These are phyloP conservation scores for Teunomyces funiuensis DNA, from an alignment of 805 yeast genomes.

Conservation along the genomic window DNA sequence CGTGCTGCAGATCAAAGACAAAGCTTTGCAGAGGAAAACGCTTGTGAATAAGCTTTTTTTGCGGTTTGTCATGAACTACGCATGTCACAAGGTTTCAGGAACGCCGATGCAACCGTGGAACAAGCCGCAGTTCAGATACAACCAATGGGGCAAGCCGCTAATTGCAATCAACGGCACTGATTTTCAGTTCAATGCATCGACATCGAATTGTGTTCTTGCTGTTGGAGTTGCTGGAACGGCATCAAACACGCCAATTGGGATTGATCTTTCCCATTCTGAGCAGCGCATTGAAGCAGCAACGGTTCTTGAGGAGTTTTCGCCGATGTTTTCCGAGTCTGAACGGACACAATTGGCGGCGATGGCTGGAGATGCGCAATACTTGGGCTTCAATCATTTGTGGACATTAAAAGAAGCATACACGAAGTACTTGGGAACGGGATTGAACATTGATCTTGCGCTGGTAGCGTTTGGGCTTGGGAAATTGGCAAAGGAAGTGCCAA, in stretches of 20 bases:
- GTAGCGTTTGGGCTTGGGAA: background rate
- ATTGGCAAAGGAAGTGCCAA: too few species aligned
- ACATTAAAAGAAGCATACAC: slow-evolving; percentile 77
- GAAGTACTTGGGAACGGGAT: slow-evolving; percentile 65
- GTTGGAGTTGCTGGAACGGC: slow-evolving; percentile 39
- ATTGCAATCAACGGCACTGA: slow-evolving; percentile 14
- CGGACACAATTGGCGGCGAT: background rate
- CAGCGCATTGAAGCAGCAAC: slow-evolving; percentile 24
- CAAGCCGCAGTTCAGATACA: slow-evolving; percentile 27
- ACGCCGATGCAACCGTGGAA: slow-evolving; percentile 18
- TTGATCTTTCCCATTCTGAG: slow-evolving; percentile 38
- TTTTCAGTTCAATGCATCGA: slow-evolving; percentile 56
- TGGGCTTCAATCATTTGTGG: slow-evolving; percentile 62
- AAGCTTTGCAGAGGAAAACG: slow-evolving; percentile 32
- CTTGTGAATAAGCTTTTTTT: slow-evolving; percentile 50
- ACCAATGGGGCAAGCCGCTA: slow-evolving; percentile 61
- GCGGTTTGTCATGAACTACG: slow-evolving; percentile 37
- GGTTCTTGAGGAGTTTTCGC: slow-evolving; percentile 35
- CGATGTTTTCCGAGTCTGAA: slow-evolving; percentile 7
- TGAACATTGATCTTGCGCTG: slow-evolving; percentile 14
- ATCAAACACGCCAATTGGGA: slow-evolving; percentile 27
- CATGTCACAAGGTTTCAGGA: slow-evolving; percentile 16
- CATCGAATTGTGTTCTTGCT: slow-evolving; percentile 52
- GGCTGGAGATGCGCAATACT: slow-evolving; percentile 32
- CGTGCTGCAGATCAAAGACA: slow-evolving; percentile 40